Evolutionary conservation across 805 yeast species (phyloP).

Genomic region (Ogataea methylovora): DNA sequence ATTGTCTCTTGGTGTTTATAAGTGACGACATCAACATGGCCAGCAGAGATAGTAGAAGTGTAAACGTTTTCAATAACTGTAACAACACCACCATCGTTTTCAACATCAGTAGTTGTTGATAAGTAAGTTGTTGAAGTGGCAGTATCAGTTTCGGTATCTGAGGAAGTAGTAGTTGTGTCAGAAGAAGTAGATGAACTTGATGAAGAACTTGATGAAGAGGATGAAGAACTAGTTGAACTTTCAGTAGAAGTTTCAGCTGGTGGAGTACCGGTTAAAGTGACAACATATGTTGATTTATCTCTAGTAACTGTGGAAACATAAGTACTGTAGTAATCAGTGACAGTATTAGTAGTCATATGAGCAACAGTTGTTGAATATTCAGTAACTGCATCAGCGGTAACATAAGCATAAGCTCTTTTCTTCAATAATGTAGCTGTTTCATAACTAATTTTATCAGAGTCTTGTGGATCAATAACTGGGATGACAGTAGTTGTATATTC

Average conservation of each 20-base stretch:
- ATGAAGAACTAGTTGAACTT: not conserved
- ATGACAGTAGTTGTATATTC: not conserved
- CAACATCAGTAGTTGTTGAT: conserved; percentile 8
- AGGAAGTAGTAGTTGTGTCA: not conserved
- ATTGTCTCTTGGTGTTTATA: conserved; percentile 10
- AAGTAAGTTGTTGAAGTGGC: conserved; percentile 1
- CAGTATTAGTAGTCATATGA: conserved; percentile 1
- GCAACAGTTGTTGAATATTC: conserved; percentile 10
- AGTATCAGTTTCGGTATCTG: not conserved
- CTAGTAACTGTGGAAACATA: conserved; percentile 4
- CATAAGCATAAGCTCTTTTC: conserved; percentile 20
- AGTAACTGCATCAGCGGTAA: conserved; percentile 19
- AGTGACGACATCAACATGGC: conserved; percentile 12
- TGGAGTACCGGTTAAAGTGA: conserved; percentile 5
- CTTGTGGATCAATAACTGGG: not conserved
- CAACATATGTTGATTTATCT: conserved; percentile 2
- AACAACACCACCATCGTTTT: conserved; percentile 9
- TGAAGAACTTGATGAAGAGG: not conserved
- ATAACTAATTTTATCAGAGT: not conserved
- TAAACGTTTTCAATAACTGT: conserved; percentile 17
- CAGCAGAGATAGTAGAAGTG: conserved; percentile 20
- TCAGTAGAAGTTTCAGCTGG: conserved; percentile 4
- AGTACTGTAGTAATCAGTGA: conserved; percentile 4
- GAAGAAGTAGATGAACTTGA: conserved; percentile 1
- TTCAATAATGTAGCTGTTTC: conserved; percentile 2